These are phyloP conservation scores for Lepiota brunneoincarnata DNA, from an alignment of 768 basidiomycete genomes.

Conservation along the genomic window DNA sequence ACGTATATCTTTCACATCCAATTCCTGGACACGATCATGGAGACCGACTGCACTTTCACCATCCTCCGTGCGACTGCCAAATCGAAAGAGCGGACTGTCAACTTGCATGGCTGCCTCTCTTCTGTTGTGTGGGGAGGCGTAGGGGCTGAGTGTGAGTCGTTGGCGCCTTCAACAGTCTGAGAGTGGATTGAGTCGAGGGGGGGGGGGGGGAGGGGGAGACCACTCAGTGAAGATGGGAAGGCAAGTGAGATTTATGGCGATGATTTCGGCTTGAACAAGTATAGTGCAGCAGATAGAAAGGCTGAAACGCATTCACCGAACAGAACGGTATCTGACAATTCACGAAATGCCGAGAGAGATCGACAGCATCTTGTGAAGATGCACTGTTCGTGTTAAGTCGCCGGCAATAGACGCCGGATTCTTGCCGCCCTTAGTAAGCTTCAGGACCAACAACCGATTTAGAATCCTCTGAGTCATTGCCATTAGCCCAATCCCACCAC, in stretches of 20 bases:
- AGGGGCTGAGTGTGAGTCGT: not conserved
- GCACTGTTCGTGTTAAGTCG: not conserved
- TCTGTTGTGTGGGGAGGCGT: too few species aligned
- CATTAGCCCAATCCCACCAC: not conserved
- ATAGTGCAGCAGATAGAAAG: slow-evolving; percentile 6
- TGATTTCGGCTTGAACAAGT: slow-evolving; percentile 10
- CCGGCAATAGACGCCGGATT: slow-evolving; percentile 3
- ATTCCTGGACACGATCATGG: slow-evolving; percentile 13
- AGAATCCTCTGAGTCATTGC: slow-evolving; percentile 2
- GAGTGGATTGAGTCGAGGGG: not conserved
- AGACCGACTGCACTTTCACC: slow-evolving; percentile 16
- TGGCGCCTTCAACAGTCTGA: not conserved
- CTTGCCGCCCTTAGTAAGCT: slow-evolving; percentile 1
- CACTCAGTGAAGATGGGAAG: not conserved
- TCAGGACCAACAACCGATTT: not conserved
- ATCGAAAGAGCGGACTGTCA: slow-evolving; percentile 13
- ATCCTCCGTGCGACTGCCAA: slow-evolving; percentile 13
- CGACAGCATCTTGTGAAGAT: slow-evolving; percentile 10
- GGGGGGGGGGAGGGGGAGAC: not conserved
- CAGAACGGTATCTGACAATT: slow-evolving; percentile 12
- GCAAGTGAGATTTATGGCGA: slow-evolving; percentile 7
- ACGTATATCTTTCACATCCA: slow-evolving; percentile 2
- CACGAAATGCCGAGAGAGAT: slow-evolving; percentile 12
- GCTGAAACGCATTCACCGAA: slow-evolving; percentile 9
- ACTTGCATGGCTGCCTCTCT: not conserved